Evolutionary conservation across 768 basidiomycete genomes (phyloP).

Genomic region (Russula sp.): DNA sequence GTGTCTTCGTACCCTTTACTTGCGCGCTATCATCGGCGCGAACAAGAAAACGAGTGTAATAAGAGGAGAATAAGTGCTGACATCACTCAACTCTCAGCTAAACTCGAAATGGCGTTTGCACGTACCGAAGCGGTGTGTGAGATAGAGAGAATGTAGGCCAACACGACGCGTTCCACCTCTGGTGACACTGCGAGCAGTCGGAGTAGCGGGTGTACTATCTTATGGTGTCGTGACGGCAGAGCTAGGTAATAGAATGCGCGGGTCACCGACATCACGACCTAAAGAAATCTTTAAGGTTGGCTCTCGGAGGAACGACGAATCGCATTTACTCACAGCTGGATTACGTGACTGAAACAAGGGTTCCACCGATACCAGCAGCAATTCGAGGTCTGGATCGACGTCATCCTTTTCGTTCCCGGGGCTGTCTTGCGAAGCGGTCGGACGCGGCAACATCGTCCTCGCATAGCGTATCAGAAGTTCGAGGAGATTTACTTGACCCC

Average conservation of each 20-base stretch:
- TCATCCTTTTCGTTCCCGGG: conserved; percentile 43
- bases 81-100: neutral
- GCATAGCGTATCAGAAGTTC: conserved; percentile 77
- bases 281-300: neutral
- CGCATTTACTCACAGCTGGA: conserved; percentile 56
- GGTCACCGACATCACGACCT: conserved; percentile 77
- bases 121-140: conserved; percentile 60
- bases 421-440: conserved; percentile 32
- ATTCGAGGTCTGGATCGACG: conserved; percentile 67
- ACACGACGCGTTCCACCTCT: conserved; percentile 70
- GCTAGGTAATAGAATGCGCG: conserved; percentile 70
- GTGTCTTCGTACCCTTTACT: conserved; percentile 71
- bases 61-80: conserved; percentile 56
- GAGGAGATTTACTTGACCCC: conserved; percentile 84
- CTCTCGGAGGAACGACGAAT: neutral
- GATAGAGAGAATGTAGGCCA: conserved; percentile 65
- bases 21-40: conserved; percentile 56
- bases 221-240: conserved; percentile 45
- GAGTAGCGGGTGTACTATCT: conserved; percentile 65
- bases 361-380: conserved; percentile 64
- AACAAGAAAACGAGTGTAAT: conserved; percentile 62
- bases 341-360: conserved; percentile 83
- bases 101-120: conserved; percentile 1
- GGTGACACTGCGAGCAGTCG: conserved; percentile 58
- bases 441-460: conserved; percentile 71